Evolutionary conservation across 2,329 filamentous ascomycete species (phyloP), one percentile per base, ranked within the genome.

Genomic region (Alternaria alternata): DNA sequence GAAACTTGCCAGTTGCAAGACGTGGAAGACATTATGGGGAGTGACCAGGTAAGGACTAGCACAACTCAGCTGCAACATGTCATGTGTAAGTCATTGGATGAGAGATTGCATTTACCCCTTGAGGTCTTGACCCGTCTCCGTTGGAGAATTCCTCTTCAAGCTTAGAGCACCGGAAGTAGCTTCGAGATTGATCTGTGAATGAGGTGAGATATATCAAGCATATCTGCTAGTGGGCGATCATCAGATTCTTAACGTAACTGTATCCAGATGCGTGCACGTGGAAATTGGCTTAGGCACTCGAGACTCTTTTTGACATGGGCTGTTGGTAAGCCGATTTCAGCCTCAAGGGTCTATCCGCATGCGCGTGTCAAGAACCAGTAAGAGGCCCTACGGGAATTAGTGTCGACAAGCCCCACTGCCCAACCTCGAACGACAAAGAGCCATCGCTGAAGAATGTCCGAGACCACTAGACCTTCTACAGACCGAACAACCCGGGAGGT

Each of bases 1-100:
- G 26, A 14, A 34, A 86, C 98, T 78, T 81, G 99, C 79, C 90
- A 96, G 9, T 38, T 36, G 46, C 46, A 49, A 49, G 32, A 36
- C 18, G n/a, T n/a, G 22, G 38, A 24, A 83, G 93, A 98, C 86
- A 94, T 98, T 80, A 94, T 98, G 89, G 93, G 91, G 85, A 94
- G 79, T 95, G 94, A 97, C 83, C 86, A 92, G 65, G 94, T 98
- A 86, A 86, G 98, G 81, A 36, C 32, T 49, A 22, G 30, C 18
- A 48, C 18, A 34, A 36, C 8, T 24, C 32, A 49, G 46, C 20
- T 38, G 8, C 39, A 36, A 26, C 9, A n/a, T 18, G 14, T 48
- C 22, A 43, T 26, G 3, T 43, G 41, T 32, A 42, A 16, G 32
- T n/a, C 30, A 12, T 28, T 11, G 24, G 28, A 22, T 14, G 20